Evolutionary conservation across 2,329 filamentous ascomycete species (phyloP), one percentile per base, ranked within the genome.

Genomic region (Rasamsonia emersonii): DNA sequence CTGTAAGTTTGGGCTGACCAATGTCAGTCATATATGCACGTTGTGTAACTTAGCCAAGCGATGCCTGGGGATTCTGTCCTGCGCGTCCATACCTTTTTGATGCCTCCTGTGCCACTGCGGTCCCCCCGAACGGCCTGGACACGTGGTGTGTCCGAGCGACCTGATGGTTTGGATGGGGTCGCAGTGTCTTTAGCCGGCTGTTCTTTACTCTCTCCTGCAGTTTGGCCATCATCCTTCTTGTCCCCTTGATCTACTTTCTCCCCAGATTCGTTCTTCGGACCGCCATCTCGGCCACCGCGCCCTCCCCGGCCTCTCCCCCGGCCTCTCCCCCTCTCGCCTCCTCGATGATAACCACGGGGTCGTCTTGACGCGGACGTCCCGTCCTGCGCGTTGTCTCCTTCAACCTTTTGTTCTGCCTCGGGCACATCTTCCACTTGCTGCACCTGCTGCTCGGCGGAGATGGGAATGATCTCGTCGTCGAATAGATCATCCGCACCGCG

Each of bases 1-100:
- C 77, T 2, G 75, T 80, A 26, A 81, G 66, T 54, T 77, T 78
- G 3, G 71, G 70, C 54, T 74, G 56, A 19, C 38, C 18, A 47
- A 33, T 5, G 53, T 64, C 36, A 53, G 44, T 30, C 11, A 24
- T 15, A 16, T 4, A 11, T 9, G 13, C 16, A 19, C 16, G 15
- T 24, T 9, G 18, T 8, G n/a, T n/a, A 13, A 17, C 21, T 10
- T 19, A 5, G 8, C 13, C 9, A 8, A 24, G 13, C 20, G 4
- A 16, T 14, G 6, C 25, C 18, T 29, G 4, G 24, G 15, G n/a
- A 23, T 15, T 3, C 5, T 18, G n/a, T 11, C 2, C 8, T 4
- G 13, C 17, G 23, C n/a, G 20, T 33, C 33, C 28, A 40, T 47
- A 64, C 62, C 56, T 64, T 66, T 30, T 62, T 63, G 2, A 69